Percentiles rank a stretch among this genome's conserved stretches.
phyloP scores from a whole-genome alignment of 768 basidiomycete species.

The Mycena amicta region DNA sequence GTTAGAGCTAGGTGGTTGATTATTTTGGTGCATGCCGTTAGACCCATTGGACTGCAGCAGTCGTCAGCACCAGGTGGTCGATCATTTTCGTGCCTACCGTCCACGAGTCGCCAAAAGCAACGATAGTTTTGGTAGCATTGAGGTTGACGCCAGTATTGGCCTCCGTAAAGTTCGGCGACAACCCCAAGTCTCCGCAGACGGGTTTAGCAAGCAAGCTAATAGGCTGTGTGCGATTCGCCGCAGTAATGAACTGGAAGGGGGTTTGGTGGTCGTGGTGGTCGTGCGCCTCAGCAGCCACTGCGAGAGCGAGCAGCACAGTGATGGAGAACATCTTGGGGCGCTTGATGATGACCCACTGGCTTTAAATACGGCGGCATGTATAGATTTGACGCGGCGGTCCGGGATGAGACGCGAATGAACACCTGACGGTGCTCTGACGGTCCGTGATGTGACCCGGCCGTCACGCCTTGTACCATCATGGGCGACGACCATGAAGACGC shows the following conservation, averaged over 20 bases:
- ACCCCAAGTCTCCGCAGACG: conserved; percentile 15
- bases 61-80: neutral
- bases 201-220: conserved; percentile 18
- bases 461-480: too few species aligned
- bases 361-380: neutral
- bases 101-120: conserved; percentile 24
- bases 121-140: conserved; percentile 23
- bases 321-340: neutral
- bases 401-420: neutral
- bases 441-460: too few species aligned
- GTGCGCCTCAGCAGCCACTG: neutral
- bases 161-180: conserved; percentile 18
- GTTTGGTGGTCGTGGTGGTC: neutral
- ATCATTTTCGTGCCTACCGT: conserved; percentile 1
- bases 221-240: conserved; percentile 22
- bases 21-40: conserved; percentile 2
- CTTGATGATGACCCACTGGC: too few species aligned
- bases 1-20: neutral
- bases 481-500: conserved; percentile 45
- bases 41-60: conserved; percentile 16
- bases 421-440: too few species aligned
- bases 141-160: conserved; percentile 22
- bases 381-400: neutral
- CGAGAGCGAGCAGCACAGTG: conserved; percentile 4
- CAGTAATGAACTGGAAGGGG: conserved; percentile 16